Evolutionary conservation across 78 protist species (phyloP).

Genomic region (Polysphondylium violaceum): DNA sequence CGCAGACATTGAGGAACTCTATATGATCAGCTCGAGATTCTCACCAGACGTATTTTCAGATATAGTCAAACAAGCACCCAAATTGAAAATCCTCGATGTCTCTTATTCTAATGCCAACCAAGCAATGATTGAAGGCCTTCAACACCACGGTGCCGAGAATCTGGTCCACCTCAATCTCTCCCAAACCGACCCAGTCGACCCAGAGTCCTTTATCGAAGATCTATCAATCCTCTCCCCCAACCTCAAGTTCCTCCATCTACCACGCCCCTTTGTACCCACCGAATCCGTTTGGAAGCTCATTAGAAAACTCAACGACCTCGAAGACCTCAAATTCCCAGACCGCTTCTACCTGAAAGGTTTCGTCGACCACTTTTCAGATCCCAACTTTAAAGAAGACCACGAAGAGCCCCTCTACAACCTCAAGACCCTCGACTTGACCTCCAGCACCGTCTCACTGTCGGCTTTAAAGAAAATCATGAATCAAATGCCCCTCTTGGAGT

Average conservation of each 20-base stretch:
- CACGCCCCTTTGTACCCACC: neutral
- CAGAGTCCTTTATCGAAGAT: slow-evolving; percentile 1
- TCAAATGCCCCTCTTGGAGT: neutral
- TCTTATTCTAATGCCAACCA: slow-evolving; percentile 5
- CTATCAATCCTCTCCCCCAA: neutral
- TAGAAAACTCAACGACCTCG: neutral
- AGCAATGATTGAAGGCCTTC: neutral
- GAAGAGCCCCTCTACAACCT: slow-evolving; percentile 20
- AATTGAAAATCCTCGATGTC: neutral
- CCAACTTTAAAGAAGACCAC: neutral
- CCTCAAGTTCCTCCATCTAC: slow-evolving; percentile 11
- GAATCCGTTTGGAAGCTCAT: slow-evolving; percentile 23
- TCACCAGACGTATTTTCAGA: slow-evolving; percentile 1
- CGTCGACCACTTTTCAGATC: neutral
- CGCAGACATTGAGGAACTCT: neutral
- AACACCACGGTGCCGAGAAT: slow-evolving; percentile 25
- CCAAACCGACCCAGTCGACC: neutral
- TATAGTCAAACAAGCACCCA: neutral
- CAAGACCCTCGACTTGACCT: neutral
- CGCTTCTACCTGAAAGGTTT: neutral
- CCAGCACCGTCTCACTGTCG: neutral
- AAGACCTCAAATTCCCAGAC: slow-evolving; percentile 21
- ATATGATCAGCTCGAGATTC: neutral
- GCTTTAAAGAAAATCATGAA: neutral
- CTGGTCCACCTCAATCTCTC: slow-evolving; percentile 7